Evolutionary conservation across 441 rosid species (phyloP), one percentile per base, ranked within the genome.

Genomic region (Pelargonium australe): DNA sequence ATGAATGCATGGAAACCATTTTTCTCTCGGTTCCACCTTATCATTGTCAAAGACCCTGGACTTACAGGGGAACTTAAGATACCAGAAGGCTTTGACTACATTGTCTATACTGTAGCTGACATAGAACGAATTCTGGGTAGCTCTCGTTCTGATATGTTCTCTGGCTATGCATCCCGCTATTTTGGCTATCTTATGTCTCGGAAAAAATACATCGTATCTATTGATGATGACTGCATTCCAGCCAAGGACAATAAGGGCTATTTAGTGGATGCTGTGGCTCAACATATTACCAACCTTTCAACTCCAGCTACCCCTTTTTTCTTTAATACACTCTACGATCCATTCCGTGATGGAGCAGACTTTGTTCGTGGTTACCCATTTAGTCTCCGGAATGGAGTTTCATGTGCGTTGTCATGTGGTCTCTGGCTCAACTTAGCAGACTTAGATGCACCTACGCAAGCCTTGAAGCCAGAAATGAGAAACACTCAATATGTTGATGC

Each of bases 341-440:
- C 99, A 68, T 91, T 68, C 23, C 67, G 86, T 2, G 79, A 88
- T 66, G 99, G 97, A 73, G 87, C 91, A 7, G 99, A 94, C 82
- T 94, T 91, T 64, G 99, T 94, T 47, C 97, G 99, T 53, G 99
- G 99, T 17, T 94, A 94, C 73, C 99, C 99, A 49, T 94, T 94
- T 75, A 91, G 99, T 76, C 86, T 94, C 47, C 78, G 97, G 68
- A 87, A 73, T 53, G 99, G 99, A 68, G 95, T 89, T 40, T 71
- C 81, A 12, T 88, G 96, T 83, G 91, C 88, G 57, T 81, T 91
- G 23, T 94, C 99, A 3, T 89, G 94, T 80, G 99, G 99, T 17
- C 89, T 91, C 44, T 94, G 99, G 99, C 94, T 89, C 73, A 89
- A 91, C 74, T 66, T 94, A 17, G 94, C 99, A 14, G 99, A 94